These are phyloP conservation scores for Quercus robur DNA, from an alignment of 306 rosid genomes.

Conservation along the genomic window DNA sequence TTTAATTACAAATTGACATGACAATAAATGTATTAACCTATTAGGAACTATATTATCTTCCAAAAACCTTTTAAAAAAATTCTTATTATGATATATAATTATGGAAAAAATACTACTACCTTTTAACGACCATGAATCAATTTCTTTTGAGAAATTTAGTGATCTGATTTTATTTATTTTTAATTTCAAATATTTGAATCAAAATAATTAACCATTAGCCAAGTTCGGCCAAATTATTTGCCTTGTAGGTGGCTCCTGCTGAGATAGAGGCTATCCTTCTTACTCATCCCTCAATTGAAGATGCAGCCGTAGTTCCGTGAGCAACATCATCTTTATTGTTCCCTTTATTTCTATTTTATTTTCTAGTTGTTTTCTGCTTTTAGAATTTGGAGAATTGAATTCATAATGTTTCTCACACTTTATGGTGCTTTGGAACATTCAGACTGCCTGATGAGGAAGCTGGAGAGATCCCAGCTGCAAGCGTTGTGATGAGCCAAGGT, in stretches of 20 bases:
- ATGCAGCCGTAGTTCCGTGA: slow-evolving; percentile 95
- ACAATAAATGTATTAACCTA: no score
- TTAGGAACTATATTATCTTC: no score
- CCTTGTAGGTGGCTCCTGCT: slow-evolving; percentile 83
- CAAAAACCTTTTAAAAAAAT: no score
- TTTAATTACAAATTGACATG: no score
- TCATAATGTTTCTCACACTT: neutral
- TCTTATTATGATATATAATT: no score
- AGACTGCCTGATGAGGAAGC: slow-evolving; percentile 88
- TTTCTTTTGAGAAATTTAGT: no score
- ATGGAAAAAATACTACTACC: no score
- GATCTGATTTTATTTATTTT: no score
- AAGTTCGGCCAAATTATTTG: slow-evolving; percentile 1
- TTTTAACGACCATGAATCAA: no score
- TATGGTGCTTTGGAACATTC: neutral
- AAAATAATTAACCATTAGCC: neutral
- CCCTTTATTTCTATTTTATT: neutral
- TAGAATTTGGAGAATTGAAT: neutral
- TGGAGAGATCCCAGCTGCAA: slow-evolving; percentile 90
- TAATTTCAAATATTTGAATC: neutral
- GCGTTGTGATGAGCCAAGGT: slow-evolving; percentile 58
- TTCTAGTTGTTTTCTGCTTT: neutral
- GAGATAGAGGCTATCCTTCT: slow-evolving; percentile 89
- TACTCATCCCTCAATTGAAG: slow-evolving; percentile 74
- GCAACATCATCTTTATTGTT: slow-evolving; percentile 10